Evolutionary conservation across 2,329 filamentous ascomycete species (phyloP).

Genomic region (Ascochyta pisi): DNA sequence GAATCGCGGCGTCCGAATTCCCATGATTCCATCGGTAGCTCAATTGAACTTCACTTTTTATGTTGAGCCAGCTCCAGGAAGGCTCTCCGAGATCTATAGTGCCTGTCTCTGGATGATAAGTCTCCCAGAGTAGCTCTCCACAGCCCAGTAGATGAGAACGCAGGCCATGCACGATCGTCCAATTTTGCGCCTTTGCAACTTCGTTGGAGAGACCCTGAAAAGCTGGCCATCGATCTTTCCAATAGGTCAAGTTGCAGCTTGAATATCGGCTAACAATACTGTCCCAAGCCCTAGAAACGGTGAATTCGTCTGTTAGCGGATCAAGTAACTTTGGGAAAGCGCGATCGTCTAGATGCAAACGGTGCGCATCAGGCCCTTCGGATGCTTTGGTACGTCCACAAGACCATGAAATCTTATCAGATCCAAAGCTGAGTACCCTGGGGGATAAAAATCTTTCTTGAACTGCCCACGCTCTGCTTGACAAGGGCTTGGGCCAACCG

Average conservation of each 20-base stretch:
- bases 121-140: neutral
- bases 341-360: neutral
- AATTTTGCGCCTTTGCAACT: neutral
- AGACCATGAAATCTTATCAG: neutral
- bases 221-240: slow-evolving; percentile 1
- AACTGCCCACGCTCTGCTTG: slow-evolving; percentile 4
- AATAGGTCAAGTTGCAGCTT: neutral
- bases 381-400: neutral
- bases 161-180: slow-evolving; percentile 1
- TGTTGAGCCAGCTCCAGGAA: slow-evolving; percentile 5
- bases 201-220: slow-evolving; percentile 3
- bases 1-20: neutral
- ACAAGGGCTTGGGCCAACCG: neutral
- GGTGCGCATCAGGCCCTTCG: neutral
- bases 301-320: neutral
- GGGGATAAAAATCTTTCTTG: slow-evolving; percentile 1
- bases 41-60: neutral
- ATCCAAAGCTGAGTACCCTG: neutral
- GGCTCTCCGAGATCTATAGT: neutral
- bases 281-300: neutral
- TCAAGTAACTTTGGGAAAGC: neutral
- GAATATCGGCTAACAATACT: neutral
- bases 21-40: accelerated
- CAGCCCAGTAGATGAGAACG: neutral
- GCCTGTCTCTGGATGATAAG: neutral